A percentile compares a stretch with the other conserved stretches of the same genome.
These are phyloP conservation scores for Annona cherimola DNA, from an alignment of 164 flowering plant genomes.

Conservation along the genomic window DNA sequence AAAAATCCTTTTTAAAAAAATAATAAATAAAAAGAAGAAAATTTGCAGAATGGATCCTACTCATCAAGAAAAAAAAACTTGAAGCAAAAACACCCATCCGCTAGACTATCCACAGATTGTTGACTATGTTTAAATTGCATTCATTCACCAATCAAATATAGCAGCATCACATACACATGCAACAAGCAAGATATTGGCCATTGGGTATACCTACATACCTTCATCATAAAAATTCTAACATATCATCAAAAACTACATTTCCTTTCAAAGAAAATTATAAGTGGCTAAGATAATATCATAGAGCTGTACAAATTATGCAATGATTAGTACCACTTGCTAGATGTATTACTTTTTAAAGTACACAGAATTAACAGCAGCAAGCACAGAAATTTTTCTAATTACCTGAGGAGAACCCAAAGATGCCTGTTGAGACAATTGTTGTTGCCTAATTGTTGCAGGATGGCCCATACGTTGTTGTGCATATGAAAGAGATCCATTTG, in stretches of 20 bases:
- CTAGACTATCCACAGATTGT: background rate
- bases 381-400: constrained; percentile 2
- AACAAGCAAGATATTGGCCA: no score
- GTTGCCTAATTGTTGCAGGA: constrained; percentile 53
- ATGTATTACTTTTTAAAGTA: background rate
- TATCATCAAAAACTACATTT: no score
- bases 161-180: no score
- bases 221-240: no score
- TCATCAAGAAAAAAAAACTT: background rate
- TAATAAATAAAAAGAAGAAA: no score
- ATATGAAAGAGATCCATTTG: constrained; percentile 51
- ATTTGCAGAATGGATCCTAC: background rate
- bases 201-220: no score
- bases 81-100: background rate
- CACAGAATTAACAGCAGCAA: background rate
- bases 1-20: no score
- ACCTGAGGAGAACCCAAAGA: constrained; percentile 70
- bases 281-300: background rate
- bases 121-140: no score
- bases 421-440: constrained; percentile 54
- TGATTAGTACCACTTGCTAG: background rate
- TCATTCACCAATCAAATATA: background rate
- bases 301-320: background rate
- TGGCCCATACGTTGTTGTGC: constrained; percentile 60
- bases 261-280: background rate